phyloP scores from a whole-genome alignment of 192 early-diverging fungal species.

The Rhizophagus clarus region DNA sequence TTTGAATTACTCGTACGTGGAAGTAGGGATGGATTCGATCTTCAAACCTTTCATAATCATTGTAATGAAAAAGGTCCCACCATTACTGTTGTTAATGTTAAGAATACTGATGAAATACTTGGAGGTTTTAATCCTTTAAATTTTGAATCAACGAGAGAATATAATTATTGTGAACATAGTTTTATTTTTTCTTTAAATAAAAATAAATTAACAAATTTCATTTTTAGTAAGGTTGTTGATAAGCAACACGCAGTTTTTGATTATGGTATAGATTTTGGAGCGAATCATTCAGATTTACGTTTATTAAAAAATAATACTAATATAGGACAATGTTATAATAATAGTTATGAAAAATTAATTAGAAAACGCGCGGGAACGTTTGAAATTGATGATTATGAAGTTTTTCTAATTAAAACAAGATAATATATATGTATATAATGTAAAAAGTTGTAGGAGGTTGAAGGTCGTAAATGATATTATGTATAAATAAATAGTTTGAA shows the following conservation, averaged over 20 bases:
- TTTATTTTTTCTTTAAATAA: not conserved
- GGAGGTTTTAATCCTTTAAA: conserved; percentile 35
- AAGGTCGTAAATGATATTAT: too few relatives aligned
- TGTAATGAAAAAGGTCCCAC: conserved; percentile 36
- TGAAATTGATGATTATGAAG: not conserved
- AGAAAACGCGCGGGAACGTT: not conserved
- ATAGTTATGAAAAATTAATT: not conserved
- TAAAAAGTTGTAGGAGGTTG: too few relatives aligned
- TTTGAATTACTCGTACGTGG: not conserved
- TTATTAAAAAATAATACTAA: not conserved
- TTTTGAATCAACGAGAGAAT: not conserved
- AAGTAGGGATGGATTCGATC: conserved; percentile 11
- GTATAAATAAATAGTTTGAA: too few relatives aligned
- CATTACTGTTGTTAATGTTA: conserved; percentile 24
- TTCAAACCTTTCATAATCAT: not conserved
- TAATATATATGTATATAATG: too few relatives aligned
- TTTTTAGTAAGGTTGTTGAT: not conserved
- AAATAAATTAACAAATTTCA: not conserved
- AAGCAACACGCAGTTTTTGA: not conserved
- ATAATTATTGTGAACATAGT: not conserved
- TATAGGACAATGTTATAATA: not conserved
- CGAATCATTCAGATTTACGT: not conserved
- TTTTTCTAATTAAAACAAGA: not conserved
- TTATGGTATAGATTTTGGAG: not conserved
- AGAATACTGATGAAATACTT: conserved; percentile 27